Conservation (phyloP, 768 basidiomycete species). For the Phylloporus rhodoxanthus region DNA sequence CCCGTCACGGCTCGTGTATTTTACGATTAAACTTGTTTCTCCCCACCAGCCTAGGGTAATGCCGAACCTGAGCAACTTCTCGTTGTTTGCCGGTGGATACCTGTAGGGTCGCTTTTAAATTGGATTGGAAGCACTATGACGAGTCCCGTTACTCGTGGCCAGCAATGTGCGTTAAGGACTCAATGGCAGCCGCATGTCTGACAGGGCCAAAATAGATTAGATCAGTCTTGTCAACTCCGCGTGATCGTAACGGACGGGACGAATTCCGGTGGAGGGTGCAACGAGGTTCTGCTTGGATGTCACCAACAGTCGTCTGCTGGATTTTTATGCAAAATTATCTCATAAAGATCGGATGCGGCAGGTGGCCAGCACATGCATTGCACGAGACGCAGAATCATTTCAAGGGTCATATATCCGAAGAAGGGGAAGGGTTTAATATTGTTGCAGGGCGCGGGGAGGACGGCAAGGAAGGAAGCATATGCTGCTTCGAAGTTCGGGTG, state of each 20-base stretch:
- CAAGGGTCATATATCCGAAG: conserved; percentile 22
- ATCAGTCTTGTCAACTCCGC: conserved; percentile 23
- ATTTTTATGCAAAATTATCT: conserved; percentile 12
- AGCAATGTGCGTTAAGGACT: conserved; percentile 8
- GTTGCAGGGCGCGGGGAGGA: conserved; percentile 9
- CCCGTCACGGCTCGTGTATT: conserved; percentile 12
- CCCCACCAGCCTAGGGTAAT: conserved; percentile 11
- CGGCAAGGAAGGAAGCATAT: not conserved
- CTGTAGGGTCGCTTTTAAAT: conserved; percentile 7
- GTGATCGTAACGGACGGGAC: conserved; percentile 24
- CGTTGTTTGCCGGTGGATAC: conserved; percentile 8
- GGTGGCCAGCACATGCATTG: conserved; percentile 14
- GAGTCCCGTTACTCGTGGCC: conserved; percentile 7
- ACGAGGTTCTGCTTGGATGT: conserved; percentile 23
- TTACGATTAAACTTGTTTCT: conserved; percentile 13
- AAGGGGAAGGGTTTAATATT: conserved; percentile 7
- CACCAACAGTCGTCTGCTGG: conserved; percentile 12
- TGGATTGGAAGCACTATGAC: conserved; percentile 4
- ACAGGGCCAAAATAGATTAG: conserved; percentile 17
- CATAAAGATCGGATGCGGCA: conserved; percentile 11
- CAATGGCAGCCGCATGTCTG: conserved; percentile 16
- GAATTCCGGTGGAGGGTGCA: conserved; percentile 27
- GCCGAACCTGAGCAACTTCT: conserved; percentile 20
- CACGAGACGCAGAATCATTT: conserved; percentile 16
- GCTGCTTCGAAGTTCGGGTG: not conserved